A percentile compares a stretch with the other conserved stretches of the same genome.
Conservation (phyloP, 148 eudicot genomes). For the Pharnaceum exiguum region DNA sequence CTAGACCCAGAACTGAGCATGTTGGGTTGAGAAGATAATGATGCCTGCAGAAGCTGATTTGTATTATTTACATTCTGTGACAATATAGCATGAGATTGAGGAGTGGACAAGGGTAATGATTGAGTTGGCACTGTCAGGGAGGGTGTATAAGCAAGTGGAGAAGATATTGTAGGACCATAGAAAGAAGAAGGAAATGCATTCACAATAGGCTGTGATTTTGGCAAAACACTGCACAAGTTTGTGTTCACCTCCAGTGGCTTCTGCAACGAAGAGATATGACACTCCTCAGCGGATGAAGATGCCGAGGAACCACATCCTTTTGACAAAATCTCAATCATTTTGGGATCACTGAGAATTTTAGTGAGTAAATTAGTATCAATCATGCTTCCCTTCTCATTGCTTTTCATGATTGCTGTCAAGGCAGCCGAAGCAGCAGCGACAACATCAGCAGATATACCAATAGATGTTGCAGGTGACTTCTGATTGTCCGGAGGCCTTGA, state of each 20-base stretch:
- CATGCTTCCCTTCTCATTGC: conserved; percentile 35
- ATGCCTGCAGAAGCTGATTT: not conserved
- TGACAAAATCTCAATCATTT: conserved; percentile 29
- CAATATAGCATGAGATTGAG: not conserved
- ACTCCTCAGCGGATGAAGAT: not conserved
- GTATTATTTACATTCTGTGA: conserved; percentile 7
- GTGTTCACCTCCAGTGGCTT: not conserved
- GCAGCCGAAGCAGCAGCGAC: conserved; percentile 44
- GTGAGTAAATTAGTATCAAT: conserved; percentile 51
- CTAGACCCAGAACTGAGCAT: not conserved
- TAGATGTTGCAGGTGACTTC: conserved; percentile 14
- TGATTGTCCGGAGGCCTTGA: conserved; percentile 15
- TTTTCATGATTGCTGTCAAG: conserved; percentile 32
- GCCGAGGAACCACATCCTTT: conserved; percentile 1
- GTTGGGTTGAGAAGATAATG: not conserved
- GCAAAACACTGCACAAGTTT: not conserved
- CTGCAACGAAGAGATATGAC: conserved; percentile 1
- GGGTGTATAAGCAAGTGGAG: too few species aligned
- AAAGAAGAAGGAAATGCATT: not conserved
- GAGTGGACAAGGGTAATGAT: not conserved
- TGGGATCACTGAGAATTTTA: conserved; percentile 44
- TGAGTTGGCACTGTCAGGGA: not conserved
- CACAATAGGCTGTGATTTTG: not conserved
- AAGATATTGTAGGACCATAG: not conserved
- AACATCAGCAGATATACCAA: conserved; percentile 35